Conservation (phyloP, 805 yeast genomes). For the Kazachstania martiniae region DNA sequence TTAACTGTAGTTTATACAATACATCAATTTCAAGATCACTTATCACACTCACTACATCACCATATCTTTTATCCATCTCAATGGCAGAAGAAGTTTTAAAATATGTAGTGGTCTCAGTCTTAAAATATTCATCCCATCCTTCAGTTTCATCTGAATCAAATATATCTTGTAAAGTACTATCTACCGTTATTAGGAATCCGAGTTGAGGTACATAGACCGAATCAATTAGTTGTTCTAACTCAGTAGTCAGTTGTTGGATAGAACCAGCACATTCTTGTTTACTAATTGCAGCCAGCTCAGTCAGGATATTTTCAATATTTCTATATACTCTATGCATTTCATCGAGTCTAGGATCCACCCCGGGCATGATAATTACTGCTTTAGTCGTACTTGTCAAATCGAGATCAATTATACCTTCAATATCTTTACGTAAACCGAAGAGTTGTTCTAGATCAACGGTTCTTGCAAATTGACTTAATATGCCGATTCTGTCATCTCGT, state of each 20-base stretch:
- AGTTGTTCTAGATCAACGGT: too few relatives aligned
- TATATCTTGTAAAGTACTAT: background rate
- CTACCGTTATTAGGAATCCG: conserved; percentile 30
- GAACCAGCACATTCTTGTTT: conserved; percentile 11
- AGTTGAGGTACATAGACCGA: conserved; percentile 37
- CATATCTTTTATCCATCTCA: conserved; percentile 30
- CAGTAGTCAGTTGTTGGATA: background rate
- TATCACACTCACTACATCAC: conserved; percentile 33
- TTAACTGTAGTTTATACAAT: conserved; percentile 23
- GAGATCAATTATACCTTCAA: conserved; percentile 29
- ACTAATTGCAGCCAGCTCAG: conserved; percentile 10
- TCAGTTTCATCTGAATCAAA: too few relatives aligned
- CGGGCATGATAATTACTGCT: conserved; percentile 22
- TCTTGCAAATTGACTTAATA: too few relatives aligned
- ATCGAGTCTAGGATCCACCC: conserved; percentile 24
- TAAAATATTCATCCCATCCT: conserved; percentile 31
- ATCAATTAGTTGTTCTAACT: conserved; percentile 15
- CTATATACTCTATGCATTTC: conserved; percentile 17
- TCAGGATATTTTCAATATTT: conserved; percentile 26
- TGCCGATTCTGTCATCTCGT: conserved; percentile 1
- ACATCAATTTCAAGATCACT: conserved; percentile 35
- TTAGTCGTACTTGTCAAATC: conserved; percentile 26
- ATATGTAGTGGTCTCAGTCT: conserved; percentile 29
- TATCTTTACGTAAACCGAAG: conserved; percentile 8
- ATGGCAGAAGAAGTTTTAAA: conserved; percentile 27